Evolutionary conservation across 345 rosid genomes (phyloP).

Genomic region (Toxicodendron radicans): DNA sequence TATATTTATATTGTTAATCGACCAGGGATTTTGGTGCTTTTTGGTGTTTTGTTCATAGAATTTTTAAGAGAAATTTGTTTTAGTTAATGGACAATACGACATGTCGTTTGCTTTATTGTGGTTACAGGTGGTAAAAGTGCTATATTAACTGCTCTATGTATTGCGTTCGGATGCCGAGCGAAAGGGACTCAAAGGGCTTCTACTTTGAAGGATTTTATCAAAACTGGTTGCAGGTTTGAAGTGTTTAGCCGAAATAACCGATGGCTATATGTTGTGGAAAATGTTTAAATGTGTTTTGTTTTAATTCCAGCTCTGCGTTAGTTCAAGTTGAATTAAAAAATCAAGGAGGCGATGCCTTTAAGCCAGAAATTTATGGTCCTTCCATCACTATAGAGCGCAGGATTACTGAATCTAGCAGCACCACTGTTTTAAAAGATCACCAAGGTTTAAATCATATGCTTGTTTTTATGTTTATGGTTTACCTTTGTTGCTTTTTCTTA

Average conservation of each 20-base stretch:
- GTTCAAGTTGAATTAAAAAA: conserved; percentile 81
- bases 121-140: conserved; percentile 91
- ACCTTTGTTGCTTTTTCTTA: neutral
- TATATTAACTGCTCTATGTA: conserved; percentile 80
- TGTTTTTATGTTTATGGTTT: neutral
- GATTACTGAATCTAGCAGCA: conserved; percentile 59
- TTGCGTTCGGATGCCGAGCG: conserved; percentile 92
- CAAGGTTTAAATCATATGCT: conserved; percentile 46
- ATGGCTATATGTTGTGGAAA: neutral
- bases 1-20: neutral
- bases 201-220: conserved; percentile 77
- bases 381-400: conserved; percentile 74
- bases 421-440: conserved; percentile 63
- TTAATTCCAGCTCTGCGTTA: conserved; percentile 59
- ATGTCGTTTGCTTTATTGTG: neutral
- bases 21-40: neutral
- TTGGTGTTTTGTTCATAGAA: neutral
- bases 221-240: conserved; percentile 83
- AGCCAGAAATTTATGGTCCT: conserved; percentile 66
- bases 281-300: neutral
- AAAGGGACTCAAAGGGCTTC: conserved; percentile 88
- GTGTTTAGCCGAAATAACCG: neutral
- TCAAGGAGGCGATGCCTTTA: conserved; percentile 77
- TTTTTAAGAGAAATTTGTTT: neutral
- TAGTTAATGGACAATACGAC: neutral